Evolutionary conservation across 129 eudicot genomes (phyloP).

Genomic region (Pulicaria dysenterica): DNA sequence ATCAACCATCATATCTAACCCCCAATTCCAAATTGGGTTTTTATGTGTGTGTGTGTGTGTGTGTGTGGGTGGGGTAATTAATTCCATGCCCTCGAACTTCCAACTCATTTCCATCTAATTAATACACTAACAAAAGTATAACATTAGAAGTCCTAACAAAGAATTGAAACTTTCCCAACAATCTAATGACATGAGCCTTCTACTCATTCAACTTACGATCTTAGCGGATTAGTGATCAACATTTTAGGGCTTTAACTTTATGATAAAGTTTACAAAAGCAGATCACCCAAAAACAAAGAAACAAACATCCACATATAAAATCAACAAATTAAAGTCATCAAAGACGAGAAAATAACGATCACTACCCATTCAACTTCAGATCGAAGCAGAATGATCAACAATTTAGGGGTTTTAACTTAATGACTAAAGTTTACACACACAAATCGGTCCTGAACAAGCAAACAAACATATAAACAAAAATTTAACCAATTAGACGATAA

Average conservation of each 20-base stretch:
- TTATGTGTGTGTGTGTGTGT: no score
- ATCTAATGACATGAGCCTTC: background rate
- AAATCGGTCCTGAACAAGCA: background rate
- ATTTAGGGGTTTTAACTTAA: no score
- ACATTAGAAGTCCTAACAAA: background rate
- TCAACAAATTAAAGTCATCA: background rate
- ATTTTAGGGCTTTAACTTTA: slow-evolving; percentile 3
- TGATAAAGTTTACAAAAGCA: background rate
- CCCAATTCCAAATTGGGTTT: background rate
- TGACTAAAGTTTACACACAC: no score
- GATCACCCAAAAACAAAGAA: background rate
- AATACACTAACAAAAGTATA: slow-evolving; percentile 11
- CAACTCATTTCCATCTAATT: background rate
- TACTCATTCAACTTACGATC: background rate
- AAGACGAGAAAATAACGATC: no score
- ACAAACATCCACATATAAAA: background rate
- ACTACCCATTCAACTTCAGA: no score
- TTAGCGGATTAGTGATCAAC: background rate
- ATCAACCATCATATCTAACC: background rate
- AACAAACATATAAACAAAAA: background rate
- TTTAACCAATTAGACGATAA: slow-evolving; percentile 10
- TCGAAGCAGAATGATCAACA: no score
- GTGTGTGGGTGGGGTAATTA: no score
- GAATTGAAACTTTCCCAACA: background rate
- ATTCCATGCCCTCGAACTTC: background rate